Evolutionary conservation across 169 alveolate genomes (phyloP).

Genomic region (Ichthyophthirius multifiliis): DNA sequence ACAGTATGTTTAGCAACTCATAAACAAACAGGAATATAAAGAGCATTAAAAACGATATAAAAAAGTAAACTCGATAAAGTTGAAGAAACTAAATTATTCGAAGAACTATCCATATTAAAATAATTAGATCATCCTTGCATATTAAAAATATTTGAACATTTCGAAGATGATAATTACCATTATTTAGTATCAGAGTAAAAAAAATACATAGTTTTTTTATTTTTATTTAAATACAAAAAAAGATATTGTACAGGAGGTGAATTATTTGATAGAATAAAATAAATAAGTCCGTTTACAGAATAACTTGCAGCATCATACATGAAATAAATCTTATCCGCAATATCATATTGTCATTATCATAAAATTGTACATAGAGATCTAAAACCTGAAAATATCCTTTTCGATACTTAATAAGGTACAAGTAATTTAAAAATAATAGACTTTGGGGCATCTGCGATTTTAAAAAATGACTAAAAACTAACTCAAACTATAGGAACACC

Average conservation of each 20-base stretch:
- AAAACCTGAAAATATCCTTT: slow-evolving; percentile 84
- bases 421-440: slow-evolving; percentile 34
- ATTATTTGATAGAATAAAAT: slow-evolving; percentile 56
- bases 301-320: slow-evolving; percentile 71
- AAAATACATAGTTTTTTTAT: no score
- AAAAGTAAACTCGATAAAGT: neutral
- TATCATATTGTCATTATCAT: slow-evolving; percentile 69
- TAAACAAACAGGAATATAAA: neutral
- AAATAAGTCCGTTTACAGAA: slow-evolving; percentile 63
- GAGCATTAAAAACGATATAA: slow-evolving; percentile 13
- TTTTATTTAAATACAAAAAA: slow-evolving; percentile 56
- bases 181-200: slow-evolving; percentile 71
- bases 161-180: slow-evolving; percentile 71
- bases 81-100: slow-evolving; percentile 8
- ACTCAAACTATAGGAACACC: slow-evolving; percentile 68
- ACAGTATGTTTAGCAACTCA: slow-evolving; percentile 6
- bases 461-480: slow-evolving; percentile 7
- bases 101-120: slow-evolving; percentile 12
- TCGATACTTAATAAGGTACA: slow-evolving; percentile 40
- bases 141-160: slow-evolving; percentile 89
- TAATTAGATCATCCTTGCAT: slow-evolving; percentile 92
- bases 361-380: slow-evolving; percentile 82
- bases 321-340: slow-evolving; percentile 71
- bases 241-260: slow-evolving; percentile 78
- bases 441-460: slow-evolving; percentile 27